Evolutionary conservation across 2,329 filamentous ascomycete species (phyloP), one percentile per base, ranked within the genome.

Genomic region (Nemania sp.): DNA sequence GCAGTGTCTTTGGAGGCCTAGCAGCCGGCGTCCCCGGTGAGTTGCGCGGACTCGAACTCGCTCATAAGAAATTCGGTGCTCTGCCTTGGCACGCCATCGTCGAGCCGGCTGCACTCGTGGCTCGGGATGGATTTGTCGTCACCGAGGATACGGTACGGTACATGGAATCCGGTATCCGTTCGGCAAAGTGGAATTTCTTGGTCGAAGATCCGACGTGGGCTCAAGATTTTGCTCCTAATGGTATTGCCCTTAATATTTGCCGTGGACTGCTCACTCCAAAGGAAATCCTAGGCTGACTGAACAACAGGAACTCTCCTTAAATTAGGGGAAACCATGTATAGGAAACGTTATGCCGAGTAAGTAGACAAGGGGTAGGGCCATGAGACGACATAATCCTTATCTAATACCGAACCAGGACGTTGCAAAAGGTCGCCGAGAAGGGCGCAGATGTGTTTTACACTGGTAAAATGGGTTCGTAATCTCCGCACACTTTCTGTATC

Each of bases 161-260:
- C 65, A 93, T 96, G 81, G 67, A 76, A 0, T 75, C 69, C 3
- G 81, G 80, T 7, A 64, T 74, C 22, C 46, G 60, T 50, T 55
- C 36, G 5, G 49, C 61, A 6, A 61, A 64, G 1, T 59, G 65
- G 44, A 75, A 90, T 61, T 96, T 96, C 64, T 74, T 97, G 0
- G 75, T 85, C 0, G 78, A 88, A 3, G 84, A 97, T 52, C 85
- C 88, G 0, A 82, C 84, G 3, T 97, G 91, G 88, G 90, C 92
- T 0, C 70, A 89, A 42, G 93, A 97, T 68, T 97, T 97, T 73
- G 91, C 91, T 2, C 91, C 91, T 0, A 85, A 92, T 56, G 93
- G 65, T 66, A 48, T 49, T 49, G 11, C 14, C 22, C 11, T 20
- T 24, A n/a, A n/a, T 24, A 2, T 26, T 36, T 4, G 19, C 17